Conservation (phyloP, 2,329 filamentous ascomycete genomes). For the Beauveria varroae region DNA sequence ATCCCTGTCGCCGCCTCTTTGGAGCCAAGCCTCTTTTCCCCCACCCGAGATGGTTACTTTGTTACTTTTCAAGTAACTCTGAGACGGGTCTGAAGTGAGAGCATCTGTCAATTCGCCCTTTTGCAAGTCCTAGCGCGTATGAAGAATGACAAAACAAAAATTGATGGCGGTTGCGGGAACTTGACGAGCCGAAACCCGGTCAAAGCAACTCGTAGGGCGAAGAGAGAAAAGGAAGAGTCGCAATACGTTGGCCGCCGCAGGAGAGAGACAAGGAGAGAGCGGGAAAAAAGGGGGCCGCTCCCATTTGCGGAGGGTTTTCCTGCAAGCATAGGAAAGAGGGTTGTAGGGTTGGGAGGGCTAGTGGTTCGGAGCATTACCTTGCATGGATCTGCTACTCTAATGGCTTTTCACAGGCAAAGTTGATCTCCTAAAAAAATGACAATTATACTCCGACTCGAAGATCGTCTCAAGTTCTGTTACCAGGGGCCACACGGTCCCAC, state of each 20-base stretch:
- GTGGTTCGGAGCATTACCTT: slow-evolving; percentile 12
- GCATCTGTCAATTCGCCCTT: too few relatives aligned
- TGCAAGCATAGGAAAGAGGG: neutral
- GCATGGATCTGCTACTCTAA: slow-evolving; percentile 37
- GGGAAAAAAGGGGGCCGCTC: neutral
- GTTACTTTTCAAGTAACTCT: neutral
- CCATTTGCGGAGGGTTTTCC: neutral
- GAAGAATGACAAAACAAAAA: too few relatives aligned
- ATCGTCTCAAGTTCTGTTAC: slow-evolving; percentile 21
- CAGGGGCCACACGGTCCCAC: slow-evolving; percentile 1
- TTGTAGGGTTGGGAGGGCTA: neutral
- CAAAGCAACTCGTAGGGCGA: too few relatives aligned
- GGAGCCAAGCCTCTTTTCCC: neutral
- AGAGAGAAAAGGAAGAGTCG: too few relatives aligned
- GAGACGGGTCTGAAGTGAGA: neutral
- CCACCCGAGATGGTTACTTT: neutral
- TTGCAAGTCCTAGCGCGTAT: too few relatives aligned
- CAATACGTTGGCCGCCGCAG: too few relatives aligned
- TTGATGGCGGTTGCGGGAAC: too few relatives aligned
- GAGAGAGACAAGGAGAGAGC: neutral
- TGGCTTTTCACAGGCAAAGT: slow-evolving; percentile 32
- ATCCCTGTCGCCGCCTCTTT: slow-evolving; percentile 2
- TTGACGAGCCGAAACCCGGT: too few relatives aligned
- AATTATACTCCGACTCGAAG: slow-evolving; percentile 18
- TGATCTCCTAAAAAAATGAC: slow-evolving; percentile 18